phyloP scores from a whole-genome alignment of 2,329 filamentous ascomycete genomes.

The Trichoderma simmonsii region DNA sequence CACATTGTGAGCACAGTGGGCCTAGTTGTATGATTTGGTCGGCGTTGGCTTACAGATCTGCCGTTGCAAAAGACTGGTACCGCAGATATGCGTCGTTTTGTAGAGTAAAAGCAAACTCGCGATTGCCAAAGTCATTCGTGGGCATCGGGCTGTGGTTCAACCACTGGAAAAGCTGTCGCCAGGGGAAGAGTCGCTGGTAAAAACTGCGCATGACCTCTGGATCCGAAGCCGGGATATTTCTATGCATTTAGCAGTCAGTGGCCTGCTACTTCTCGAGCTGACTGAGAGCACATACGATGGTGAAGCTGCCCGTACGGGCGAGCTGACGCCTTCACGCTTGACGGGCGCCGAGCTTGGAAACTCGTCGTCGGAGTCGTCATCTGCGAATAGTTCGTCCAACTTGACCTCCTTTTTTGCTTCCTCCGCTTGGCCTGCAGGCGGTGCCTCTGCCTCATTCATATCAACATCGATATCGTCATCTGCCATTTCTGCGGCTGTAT shows the following conservation, averaged over 20 bases:
- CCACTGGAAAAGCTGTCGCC: conserved; percentile 94
- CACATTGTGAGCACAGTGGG: background rate
- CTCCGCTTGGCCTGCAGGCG: conserved; percentile 18
- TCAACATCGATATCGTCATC: conserved; percentile 38
- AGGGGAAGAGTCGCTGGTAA: conserved; percentile 94
- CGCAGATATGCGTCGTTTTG: conserved; percentile 87
- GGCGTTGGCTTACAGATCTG: conserved; percentile 45
- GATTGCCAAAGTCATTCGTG: conserved; percentile 82
- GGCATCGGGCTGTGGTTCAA: conserved; percentile 89
- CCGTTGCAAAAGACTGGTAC: conserved; percentile 68
- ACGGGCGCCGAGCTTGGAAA: conserved; percentile 51
- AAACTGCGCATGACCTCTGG: conserved; percentile 87
- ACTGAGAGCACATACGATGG: conserved; percentile 39
- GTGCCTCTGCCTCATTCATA: conserved; percentile 33
- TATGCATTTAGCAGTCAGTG: conserved; percentile 17
- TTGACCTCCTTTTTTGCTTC: conserved; percentile 45
- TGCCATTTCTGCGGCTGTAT: conserved; percentile 22
- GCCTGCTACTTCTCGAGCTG: background rate
- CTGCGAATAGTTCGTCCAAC: conserved; percentile 58
- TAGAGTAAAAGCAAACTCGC: conserved; percentile 96
- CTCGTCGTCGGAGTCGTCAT: conserved; percentile 59
- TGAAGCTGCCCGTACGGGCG: conserved; percentile 40
- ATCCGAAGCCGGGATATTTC: conserved; percentile 55
- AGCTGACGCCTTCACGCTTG: conserved; percentile 39
- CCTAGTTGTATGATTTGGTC: accelerated